Base-by-base conservation (phyloP, 2,329 filamentous ascomycete species). In the Phoma sp. region DNA sequence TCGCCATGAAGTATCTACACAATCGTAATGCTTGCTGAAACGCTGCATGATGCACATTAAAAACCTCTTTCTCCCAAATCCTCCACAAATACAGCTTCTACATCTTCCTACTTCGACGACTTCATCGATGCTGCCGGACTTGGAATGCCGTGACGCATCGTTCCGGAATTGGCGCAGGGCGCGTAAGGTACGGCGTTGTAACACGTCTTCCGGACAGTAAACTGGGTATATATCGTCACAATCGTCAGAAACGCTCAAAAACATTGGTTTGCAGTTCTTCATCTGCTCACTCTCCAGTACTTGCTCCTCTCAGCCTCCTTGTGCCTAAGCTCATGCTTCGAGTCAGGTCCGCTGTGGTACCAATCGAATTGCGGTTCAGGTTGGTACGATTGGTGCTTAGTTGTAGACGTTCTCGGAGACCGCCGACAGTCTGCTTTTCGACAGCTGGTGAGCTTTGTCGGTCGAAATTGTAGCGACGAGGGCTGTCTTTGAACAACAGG, bases 211-310 rank as follows among this genome's bases (percentile, higher is more conserved):
- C 53, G 47, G 51, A 61, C 55, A 61, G 58, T 50, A 63, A 49
- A 61, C 60, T 67, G 62, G 68, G 63, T 61, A 71, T 65, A 64
- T 65, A 67, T 66, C 65, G 54, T 63, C 58, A 67, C 57, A 64
- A 63, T 67, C 66, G 54, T 70, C 58, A 65, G 65, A 57, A 57
- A 57, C 48, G 53, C 53, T 51, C 53, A 57, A 57, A 43, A 43
- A 51, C 43, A 51, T 44, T 32, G 8, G 22, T 40, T 37, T 37
- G 33, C 33, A 47, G 48, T 36, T 58, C 50, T 54, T 38, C 32
- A 22, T 46, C 44, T 62, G 60, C 62, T 74, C 69, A 75, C 63
- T 75, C 69, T 57, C 67, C 73, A 35, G 63, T 70, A 49, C 64
- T 69, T 25, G 62, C 63, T 39, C 71, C 71, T 37, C 71, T 62